phyloP scores from a whole-genome alignment of 306 rosid species.

The Phaseolus lunatus region DNA sequence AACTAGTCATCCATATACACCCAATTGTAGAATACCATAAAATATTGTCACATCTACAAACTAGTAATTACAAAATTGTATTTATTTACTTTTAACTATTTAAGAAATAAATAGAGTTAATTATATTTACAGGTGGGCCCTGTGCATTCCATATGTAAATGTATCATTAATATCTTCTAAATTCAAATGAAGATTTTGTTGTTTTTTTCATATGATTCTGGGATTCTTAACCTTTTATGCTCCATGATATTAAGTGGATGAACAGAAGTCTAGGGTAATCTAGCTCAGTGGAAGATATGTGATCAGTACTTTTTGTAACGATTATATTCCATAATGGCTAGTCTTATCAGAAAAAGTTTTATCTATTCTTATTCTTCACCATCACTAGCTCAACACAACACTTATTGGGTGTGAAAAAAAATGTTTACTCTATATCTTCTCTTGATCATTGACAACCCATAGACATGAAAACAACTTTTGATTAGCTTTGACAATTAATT shows the following conservation, averaged over 20 bases:
- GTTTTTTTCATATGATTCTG: background rate
- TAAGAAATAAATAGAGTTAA: too few species aligned
- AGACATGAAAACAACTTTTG: background rate
- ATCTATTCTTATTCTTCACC: conserved; percentile 4
- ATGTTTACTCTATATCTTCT: background rate
- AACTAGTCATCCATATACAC: too few species aligned
- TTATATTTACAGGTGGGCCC: too few species aligned
- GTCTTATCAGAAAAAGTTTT: background rate
- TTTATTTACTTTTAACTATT: too few species aligned
- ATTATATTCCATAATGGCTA: background rate
- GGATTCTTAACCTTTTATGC: background rate
- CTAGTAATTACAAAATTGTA: too few species aligned
- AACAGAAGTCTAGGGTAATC: background rate
- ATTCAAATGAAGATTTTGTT: too few species aligned
- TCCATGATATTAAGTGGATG: background rate
- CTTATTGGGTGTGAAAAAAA: background rate
- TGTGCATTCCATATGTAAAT: too few species aligned
- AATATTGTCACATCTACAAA: too few species aligned
- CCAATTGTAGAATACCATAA: too few species aligned
- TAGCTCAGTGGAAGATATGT: background rate
- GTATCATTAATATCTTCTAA: too few species aligned
- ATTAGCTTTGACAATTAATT: background rate
- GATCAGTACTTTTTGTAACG: background rate
- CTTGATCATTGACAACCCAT: background rate
- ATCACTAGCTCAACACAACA: background rate